Conservation (phyloP, 208 protist species). For the Porcisia deanei region DNA sequence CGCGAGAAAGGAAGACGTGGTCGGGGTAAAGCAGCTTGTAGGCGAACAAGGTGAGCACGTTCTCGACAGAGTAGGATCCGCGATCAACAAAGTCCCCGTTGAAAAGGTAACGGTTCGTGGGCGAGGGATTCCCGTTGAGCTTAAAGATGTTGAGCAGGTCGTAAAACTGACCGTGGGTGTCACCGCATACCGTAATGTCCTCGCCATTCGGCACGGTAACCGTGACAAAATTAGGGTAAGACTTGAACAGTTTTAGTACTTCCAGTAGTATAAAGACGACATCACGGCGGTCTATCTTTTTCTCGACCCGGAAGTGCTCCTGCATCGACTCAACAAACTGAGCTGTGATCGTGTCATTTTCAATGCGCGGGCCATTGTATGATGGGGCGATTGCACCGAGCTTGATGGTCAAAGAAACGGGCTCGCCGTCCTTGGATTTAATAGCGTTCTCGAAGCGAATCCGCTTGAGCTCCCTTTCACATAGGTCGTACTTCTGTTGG, state of each 20-base stretch:
- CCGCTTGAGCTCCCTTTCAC: constrained; percentile 93
- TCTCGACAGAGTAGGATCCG: constrained; percentile 97
- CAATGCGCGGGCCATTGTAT: constrained; percentile 81
- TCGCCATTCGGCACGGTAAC: constrained; percentile 85
- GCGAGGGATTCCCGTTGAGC: constrained; percentile 82
- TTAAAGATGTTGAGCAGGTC: constrained; percentile 98
- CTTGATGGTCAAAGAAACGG: constrained; percentile 77
- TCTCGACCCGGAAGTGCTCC: constrained; percentile 77
- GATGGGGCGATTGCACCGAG: constrained; percentile 57
- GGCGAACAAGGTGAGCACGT: constrained; percentile 95
- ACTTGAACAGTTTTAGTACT: constrained; percentile 75
- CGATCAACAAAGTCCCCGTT: constrained; percentile 97
- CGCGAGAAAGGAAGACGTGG: constrained; percentile 94
- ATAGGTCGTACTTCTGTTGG: constrained; percentile 89
- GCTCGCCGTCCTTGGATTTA: constrained; percentile 73
- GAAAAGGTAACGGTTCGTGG: constrained; percentile 95
- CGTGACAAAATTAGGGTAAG: constrained; percentile 84
- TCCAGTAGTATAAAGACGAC: constrained; percentile 88
- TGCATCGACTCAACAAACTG: constrained; percentile 85
- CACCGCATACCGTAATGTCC: constrained; percentile 97
- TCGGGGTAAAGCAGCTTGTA: constrained; percentile 97
- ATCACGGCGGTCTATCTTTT: constrained; percentile 84
- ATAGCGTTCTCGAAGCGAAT: constrained; percentile 97
- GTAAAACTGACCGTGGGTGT: constrained; percentile 99
- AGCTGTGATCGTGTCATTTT: constrained; percentile 63